Conservation (phyloP, 306 rosid genomes). For the Datisca glomerata region DNA sequence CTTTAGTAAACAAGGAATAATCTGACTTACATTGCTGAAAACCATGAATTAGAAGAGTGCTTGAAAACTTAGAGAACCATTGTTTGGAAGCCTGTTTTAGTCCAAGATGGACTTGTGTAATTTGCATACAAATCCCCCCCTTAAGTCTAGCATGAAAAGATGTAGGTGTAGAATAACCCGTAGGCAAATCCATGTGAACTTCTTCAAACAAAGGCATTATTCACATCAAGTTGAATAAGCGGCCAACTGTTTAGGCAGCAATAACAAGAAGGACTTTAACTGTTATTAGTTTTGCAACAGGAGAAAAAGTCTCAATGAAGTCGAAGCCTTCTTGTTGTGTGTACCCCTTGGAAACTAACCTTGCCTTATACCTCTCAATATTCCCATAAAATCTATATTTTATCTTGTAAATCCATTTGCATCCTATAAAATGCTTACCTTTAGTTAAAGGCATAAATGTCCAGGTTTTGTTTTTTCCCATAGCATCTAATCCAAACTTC, state of each 20-base stretch:
- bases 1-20: too few relatives aligned
- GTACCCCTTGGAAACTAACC: neutral
- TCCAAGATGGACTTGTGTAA: too few relatives aligned
- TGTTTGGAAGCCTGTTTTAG: too few relatives aligned
- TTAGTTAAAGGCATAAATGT: neutral
- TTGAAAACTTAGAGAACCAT: too few relatives aligned
- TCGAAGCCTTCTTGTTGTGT: neutral
- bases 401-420: neutral
- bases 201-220: neutral
- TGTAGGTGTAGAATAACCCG: too few relatives aligned
- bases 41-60: too few relatives aligned
- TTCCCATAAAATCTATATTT: neutral
- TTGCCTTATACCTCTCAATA: neutral
- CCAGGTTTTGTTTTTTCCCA: neutral
- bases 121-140: too few relatives aligned
- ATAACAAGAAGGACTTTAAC: neutral
- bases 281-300: neutral
- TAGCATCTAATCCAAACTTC: neutral
- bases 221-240: neutral
- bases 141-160: too few relatives aligned
- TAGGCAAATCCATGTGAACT: too few relatives aligned
- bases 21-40: too few relatives aligned
- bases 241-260: neutral
- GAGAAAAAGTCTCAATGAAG: neutral
- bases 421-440: neutral